Percentiles rank a stretch among this genome's conserved stretches.
Evolutionary conservation across 1,139 yeast species (phyloP).

Genomic region (Petasospora fabianii): DNA sequence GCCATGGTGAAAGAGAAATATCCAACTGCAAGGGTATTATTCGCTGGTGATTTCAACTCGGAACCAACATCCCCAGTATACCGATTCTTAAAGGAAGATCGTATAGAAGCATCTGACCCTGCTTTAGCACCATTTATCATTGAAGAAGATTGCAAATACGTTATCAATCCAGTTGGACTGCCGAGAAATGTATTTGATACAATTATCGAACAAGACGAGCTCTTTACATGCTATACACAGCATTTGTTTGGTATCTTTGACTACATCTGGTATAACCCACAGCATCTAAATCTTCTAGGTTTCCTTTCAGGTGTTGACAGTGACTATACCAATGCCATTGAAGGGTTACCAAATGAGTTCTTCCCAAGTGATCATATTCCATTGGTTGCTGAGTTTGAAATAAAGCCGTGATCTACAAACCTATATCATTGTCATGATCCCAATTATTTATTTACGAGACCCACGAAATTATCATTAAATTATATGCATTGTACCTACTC

Average conservation of each 20-base stretch:
- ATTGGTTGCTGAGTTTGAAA: conserved; percentile 67
- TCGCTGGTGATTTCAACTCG: conserved; percentile 56
- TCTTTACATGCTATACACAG: conserved; percentile 50
- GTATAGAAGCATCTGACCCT: conserved; percentile 21
- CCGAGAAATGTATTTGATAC: conserved; percentile 35
- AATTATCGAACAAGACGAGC: conserved; percentile 28
- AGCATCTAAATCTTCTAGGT: conserved; percentile 33
- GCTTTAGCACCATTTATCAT: conserved; percentile 17
- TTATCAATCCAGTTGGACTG: conserved; percentile 33
- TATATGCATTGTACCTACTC: too few species aligned
- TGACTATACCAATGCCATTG: conserved; percentile 60
- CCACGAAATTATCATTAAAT: neutral
- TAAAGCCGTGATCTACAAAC: too few species aligned
- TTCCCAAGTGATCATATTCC: conserved; percentile 95
- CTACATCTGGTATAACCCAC: conserved; percentile 52
- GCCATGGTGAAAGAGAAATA: conserved; percentile 28
- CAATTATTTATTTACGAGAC: conserved; percentile 6
- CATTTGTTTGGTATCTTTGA: conserved; percentile 50
- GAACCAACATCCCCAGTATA: conserved; percentile 46
- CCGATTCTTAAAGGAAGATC: conserved; percentile 39
- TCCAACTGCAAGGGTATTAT: conserved; percentile 30
- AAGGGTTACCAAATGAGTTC: conserved; percentile 87
- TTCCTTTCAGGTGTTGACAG: conserved; percentile 78
- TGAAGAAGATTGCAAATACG: conserved; percentile 8
- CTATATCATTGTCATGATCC: too few species aligned